phyloP scores from a whole-genome alignment of 2,329 filamentous ascomycete species.

The Cytospora piceicola region DNA sequence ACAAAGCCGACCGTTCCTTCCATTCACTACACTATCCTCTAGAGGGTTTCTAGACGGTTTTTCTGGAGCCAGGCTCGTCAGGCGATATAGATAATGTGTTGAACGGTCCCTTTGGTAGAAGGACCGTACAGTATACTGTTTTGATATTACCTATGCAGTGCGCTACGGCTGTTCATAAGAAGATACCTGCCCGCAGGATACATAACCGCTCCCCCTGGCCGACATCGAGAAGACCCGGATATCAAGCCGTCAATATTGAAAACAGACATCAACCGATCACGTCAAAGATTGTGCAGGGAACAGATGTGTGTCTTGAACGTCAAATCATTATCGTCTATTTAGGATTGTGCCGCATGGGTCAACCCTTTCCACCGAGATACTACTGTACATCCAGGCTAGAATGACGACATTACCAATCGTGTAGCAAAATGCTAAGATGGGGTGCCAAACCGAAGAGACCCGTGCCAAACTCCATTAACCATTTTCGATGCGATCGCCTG shows the following conservation, averaged over 20 bases:
- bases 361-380: constrained; percentile 27
- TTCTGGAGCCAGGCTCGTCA: no score
- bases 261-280: not conserved
- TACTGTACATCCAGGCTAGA: constrained; percentile 30
- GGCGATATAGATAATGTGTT: no score
- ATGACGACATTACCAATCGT: constrained; percentile 26
- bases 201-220: no score
- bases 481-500: constrained; percentile 44
- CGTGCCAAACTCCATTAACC: constrained; percentile 47
- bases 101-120: no score
- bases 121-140: no score
- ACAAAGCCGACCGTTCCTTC: no score
- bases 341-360: constrained; percentile 20
- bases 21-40: no score
- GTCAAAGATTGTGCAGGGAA: not conserved
- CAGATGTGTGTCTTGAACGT: constrained; percentile 18
- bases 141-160: no score
- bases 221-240: no score
- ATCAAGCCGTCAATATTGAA: not conserved
- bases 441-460: constrained; percentile 38
- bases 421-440: constrained; percentile 33
- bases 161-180: no score
- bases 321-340: constrained; percentile 31
- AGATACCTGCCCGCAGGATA: no score
- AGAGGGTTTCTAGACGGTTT: no score